Base-by-base conservation (phyloP, 352 stramenopile species). In the Lagenidium sp. region DNA sequence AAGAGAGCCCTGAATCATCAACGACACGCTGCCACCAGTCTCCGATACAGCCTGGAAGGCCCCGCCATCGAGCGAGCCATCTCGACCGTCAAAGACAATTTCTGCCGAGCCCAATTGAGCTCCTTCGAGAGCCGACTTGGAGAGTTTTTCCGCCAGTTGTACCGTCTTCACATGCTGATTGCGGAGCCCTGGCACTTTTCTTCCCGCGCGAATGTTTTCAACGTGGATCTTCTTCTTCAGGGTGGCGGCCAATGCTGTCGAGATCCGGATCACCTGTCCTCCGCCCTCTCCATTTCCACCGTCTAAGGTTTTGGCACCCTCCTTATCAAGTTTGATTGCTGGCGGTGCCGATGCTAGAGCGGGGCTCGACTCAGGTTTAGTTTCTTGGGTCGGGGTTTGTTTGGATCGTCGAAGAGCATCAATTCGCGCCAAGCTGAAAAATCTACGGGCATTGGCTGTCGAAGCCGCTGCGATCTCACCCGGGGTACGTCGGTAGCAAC, bases 261-360 rank as follows among this genome's bases (percentile, higher is more conserved):
- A 61, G 24, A 96, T 82, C 4, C 86, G 83, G 20, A 96, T 53
- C 23, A 97, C 65, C 47, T 97, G 88, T 0, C 88, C 88, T 39
- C 88, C 88, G 36, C 88, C 88, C 66, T 97, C 88, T 22, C 76
- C 69, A 13, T 53, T 61, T 6, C 70, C 68, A 18, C 76, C 76
- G 25, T 89, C 53, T 3, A 89, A 32, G 2, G 66, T 35, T 12
- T 76, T 50, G 6, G 45, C 23, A 1, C 43, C 61, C 41, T 55
- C n/a, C n/a, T n/a, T n/a, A n/a, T n/a, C n/a, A n/a, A n/a, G n/a
- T n/a, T n/a, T n/a, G n/a, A n/a, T n/a, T n/a, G n/a, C n/a, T n/a
- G n/a, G n/a, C 25, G 29, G 5, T n/a, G 32, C 2, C 5, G 15
- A 2, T 36, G 13, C 39, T 11, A 16, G 18, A 6, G 36, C 13